Evolutionary conservation across 345 rosid species (phyloP).

Genomic region (Linum trigynum): DNA sequence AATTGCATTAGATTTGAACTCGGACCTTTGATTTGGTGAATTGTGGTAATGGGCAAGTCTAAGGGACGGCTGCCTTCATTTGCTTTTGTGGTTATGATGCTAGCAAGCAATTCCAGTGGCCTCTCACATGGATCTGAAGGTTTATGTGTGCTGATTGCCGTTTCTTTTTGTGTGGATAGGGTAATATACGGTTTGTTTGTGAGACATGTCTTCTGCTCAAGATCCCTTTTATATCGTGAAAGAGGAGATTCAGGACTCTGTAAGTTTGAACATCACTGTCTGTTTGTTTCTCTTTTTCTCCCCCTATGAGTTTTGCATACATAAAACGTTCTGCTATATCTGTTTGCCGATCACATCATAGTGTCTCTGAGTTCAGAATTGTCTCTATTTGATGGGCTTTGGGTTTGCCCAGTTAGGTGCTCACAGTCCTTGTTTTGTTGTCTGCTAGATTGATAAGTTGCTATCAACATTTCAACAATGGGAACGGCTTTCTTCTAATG

Average conservation of each 20-base stretch:
- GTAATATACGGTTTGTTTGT: no score
- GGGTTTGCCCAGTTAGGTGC: background rate
- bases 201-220: conserved; percentile 80
- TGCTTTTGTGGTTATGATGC: background rate
- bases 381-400: no score
- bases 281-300: background rate
- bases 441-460: conserved; percentile 77
- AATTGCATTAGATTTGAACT: background rate
- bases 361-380: no score
- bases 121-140: no score
- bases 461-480: conserved; percentile 76
- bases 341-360: no score
- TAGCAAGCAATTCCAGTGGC: background rate
- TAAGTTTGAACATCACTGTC: conserved; percentile 32
- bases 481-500: conserved; percentile 57
- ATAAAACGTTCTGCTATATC: no score
- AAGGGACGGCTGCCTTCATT: no score
- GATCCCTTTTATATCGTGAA: conserved; percentile 96
- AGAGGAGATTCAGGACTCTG: conserved; percentile 97
- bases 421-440: conserved; percentile 2
- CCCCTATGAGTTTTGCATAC: no score
- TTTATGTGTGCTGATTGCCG: background rate
- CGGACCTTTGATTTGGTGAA: no score
- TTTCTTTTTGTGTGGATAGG: background rate
- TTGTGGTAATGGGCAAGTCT: no score